Percentiles rank a stretch among this genome's conserved stretches.
Evolutionary conservation across 208 protist genomes (phyloP).

Genomic region (Crithidia expoeki): DNA sequence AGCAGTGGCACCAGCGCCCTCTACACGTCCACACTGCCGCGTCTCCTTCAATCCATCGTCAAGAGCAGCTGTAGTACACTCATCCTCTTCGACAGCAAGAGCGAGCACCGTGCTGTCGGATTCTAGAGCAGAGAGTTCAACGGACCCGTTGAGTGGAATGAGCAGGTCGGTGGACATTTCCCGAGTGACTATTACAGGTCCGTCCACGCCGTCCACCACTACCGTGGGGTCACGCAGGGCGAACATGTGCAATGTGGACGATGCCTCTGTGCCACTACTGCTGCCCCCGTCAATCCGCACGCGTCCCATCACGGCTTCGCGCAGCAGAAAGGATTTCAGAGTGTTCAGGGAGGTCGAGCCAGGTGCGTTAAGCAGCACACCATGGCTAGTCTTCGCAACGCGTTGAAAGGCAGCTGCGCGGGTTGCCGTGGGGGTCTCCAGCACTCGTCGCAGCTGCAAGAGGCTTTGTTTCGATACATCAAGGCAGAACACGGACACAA

Average conservation of each 20-base stretch:
- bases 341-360: constrained; percentile 5
- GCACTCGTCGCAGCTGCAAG: constrained; percentile 1
- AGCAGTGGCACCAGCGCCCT: not conserved
- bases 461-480: constrained; percentile 16
- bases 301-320: not conserved
- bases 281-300: too few relatives aligned
- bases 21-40: not conserved
- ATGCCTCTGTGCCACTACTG: not conserved
- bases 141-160: not conserved
- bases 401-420: constrained; percentile 10
- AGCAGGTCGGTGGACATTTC: constrained; percentile 15
- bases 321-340: constrained; percentile 17
- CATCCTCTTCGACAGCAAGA: not conserved
- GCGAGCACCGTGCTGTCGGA: not conserved
- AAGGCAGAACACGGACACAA: constrained; percentile 21
- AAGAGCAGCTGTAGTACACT: too few relatives aligned
- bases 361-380: constrained; percentile 20
- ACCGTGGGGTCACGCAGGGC: constrained; percentile 10
- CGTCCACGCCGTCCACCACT: not conserved
- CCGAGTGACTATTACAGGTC: constrained; percentile 7
- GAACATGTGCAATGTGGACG: constrained; percentile 19
- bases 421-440: constrained; percentile 13
- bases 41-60: not conserved
- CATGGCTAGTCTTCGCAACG: not conserved
- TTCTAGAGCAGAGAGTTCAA: not conserved